Percentiles rank a stretch among this genome's conserved stretches.
phyloP scores from a whole-genome alignment of 164 flowering plant species.

The Berberis thunbergii region DNA sequence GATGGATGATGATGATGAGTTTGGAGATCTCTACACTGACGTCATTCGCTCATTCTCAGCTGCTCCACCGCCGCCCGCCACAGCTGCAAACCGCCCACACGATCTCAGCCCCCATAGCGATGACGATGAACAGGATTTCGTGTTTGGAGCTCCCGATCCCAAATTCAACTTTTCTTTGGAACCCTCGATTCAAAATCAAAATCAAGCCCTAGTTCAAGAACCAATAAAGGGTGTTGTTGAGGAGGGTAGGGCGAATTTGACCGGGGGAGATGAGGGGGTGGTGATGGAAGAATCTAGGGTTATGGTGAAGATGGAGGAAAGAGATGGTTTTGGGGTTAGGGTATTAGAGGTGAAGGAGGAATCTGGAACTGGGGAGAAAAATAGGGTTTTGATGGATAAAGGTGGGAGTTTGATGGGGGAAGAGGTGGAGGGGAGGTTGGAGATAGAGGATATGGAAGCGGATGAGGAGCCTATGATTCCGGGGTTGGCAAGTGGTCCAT shows the following conservation, averaged over 20 bases:
- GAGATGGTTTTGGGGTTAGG: constrained; percentile 10
- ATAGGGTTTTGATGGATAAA: constrained; percentile 9
- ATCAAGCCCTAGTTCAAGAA: constrained; percentile 11
- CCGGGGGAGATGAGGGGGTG: not conserved
- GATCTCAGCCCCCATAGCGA: constrained; percentile 36
- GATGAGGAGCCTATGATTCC: constrained; percentile 49
- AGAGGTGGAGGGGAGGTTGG: constrained; percentile 16
- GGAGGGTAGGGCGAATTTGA: not conserved
- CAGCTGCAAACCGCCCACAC: constrained; percentile 21
- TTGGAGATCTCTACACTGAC: constrained; percentile 97
- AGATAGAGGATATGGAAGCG: constrained; percentile 22
- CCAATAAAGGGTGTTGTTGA: not conserved
- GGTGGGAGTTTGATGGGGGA: constrained; percentile 2
- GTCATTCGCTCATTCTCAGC: constrained; percentile 43
- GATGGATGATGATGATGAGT: constrained; percentile 98
- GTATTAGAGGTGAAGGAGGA: constrained; percentile 12
- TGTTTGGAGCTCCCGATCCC: constrained; percentile 7
- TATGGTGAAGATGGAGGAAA: not conserved
- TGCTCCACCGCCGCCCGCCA: constrained; percentile 10
- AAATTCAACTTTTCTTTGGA: not conserved
- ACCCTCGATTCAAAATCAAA: not conserved
- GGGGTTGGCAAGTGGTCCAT: constrained; percentile 30
- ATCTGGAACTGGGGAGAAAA: constrained; percentile 10
- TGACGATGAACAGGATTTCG: constrained; percentile 9
- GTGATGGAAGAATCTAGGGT: not conserved